Conservation (phyloP, 2,329 filamentous ascomycete species). For the Exutisphaerella laricina region DNA sequence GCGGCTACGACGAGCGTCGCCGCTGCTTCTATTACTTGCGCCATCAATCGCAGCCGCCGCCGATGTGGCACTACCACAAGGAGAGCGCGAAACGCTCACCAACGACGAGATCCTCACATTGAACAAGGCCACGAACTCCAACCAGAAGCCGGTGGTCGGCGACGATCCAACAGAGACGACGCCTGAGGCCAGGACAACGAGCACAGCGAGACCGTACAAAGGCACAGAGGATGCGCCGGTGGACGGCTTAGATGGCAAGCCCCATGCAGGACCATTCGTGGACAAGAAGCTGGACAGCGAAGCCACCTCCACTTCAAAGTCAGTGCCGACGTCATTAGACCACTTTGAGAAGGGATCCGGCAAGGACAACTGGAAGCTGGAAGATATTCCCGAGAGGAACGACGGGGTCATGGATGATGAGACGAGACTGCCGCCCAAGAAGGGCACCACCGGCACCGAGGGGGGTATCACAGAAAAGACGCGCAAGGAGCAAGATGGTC, state of each 20-base stretch:
- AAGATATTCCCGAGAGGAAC: constrained; percentile 50
- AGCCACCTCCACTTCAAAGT: constrained; percentile 27
- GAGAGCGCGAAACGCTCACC: constrained; percentile 17
- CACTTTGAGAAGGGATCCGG: constrained; percentile 33
- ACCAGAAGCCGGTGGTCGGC: constrained; percentile 7
- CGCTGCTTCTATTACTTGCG: constrained; percentile 53
- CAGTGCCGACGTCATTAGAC: constrained; percentile 30
- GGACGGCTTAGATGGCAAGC: constrained; percentile 89
- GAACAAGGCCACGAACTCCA: constrained; percentile 15
- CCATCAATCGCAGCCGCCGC: constrained; percentile 53
- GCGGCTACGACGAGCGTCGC: constrained; percentile 49
- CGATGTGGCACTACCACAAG: constrained; percentile 10
- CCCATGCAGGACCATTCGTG: constrained; percentile 78
- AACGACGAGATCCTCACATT: constrained; percentile 26
- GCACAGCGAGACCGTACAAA: constrained; percentile 29
- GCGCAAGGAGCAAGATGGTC: constrained; percentile 58
- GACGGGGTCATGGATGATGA: constrained; percentile 93
- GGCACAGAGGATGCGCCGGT: constrained; percentile 78
- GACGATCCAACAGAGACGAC: constrained; percentile 21
- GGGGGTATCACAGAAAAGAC: constrained; percentile 84
- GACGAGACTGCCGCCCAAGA: constrained; percentile 65
- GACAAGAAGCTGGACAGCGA: constrained; percentile 42
- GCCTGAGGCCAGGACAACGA: constrained; percentile 23
- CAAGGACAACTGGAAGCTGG: constrained; percentile 20
- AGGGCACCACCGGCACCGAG: constrained; percentile 82